Conservation (phyloP, 1,284 basidiomycete genomes). For the Bothia castanella region DNA sequence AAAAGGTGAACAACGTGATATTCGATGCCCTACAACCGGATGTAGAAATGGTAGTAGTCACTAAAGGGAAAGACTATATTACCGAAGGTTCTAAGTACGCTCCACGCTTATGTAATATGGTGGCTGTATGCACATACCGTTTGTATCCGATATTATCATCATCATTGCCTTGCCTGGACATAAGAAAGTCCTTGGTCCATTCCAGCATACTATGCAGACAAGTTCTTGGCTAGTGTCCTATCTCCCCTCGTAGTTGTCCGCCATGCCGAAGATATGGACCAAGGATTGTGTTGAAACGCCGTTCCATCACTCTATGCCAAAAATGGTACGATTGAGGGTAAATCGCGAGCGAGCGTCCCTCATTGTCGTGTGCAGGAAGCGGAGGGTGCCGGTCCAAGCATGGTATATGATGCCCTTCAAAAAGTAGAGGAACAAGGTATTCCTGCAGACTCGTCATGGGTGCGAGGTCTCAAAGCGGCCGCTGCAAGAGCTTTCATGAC, state of each 20-base stretch:
- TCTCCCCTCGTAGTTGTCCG: conserved; percentile 18
- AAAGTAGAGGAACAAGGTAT: conserved; percentile 6
- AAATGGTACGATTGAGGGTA: conserved; percentile 1
- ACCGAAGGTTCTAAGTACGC: too few species aligned
- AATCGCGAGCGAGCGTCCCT: neutral
- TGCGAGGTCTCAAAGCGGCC: conserved; percentile 11
- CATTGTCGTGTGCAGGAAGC: conserved; percentile 5
- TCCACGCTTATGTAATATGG: too few species aligned
- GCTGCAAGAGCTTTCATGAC: conserved; percentile 19
- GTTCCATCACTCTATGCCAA: conserved; percentile 9
- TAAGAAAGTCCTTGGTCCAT: conserved; percentile 8
- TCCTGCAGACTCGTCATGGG: conserved; percentile 7
- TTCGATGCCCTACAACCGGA: conserved; percentile 13
- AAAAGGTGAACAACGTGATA: conserved; percentile 9
- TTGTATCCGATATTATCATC: too few species aligned
- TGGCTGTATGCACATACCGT: too few species aligned
- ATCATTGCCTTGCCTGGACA: conserved; percentile 17
- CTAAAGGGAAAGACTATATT: too few species aligned
- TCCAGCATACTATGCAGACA: neutral
- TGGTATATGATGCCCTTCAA: conserved; percentile 14
- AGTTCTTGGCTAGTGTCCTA: conserved; percentile 4
- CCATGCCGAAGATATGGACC: conserved; percentile 3
- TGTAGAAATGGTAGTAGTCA: too few species aligned
- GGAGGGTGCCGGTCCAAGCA: conserved; percentile 5
- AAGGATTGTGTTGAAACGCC: conserved; percentile 15